Evolutionary conservation across 23 red algal genomes (phyloP), one percentile per base, ranked within the genome.

Genomic region (Gracilaria caudata): DNA sequence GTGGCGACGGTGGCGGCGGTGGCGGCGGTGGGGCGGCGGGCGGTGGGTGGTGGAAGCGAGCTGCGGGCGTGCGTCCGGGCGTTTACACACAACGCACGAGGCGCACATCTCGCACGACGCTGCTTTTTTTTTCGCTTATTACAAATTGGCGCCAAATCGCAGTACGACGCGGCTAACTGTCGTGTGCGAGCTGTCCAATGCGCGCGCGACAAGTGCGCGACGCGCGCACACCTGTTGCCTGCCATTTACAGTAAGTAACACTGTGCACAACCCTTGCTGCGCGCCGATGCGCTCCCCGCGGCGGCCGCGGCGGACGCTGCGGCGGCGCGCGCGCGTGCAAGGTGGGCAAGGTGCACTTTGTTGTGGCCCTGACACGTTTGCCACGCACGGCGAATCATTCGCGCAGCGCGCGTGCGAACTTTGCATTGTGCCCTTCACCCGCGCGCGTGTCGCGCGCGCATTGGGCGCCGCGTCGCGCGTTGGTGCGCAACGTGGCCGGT

Each of bases 71-170:
- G 7, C 7, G 4, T 61, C 20, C 57, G 57, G 7, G 20, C 12
- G 51, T 54, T 19, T 13, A 10, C 12, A 54, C 51, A 19, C 51
- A 19, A 10, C 19, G 51, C 51, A 54, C 51, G 51, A 54, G 43
- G 6, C 6, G 43, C 43, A 11, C 43, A 45, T 45, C 43, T 45
- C 43, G 43, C 6, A 4, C 6, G 43, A 4, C 43, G 43, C 43
- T 45, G 43, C n/a, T 45, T 7, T 11, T 45, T 7, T 16, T 53
- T 16, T 9, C 49, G 49, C 49, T 53, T 53, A 53, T 53, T 53
- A 53, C 66, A 21, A 72, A 72, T 72, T 72, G 66, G 66, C 66
- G 66, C 66, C 66, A 72, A 72, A 40, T 65, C 29, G 6, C 8
- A 1, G 49, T 16, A 16, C 14, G 49, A 9, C 49, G 7, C 49